Conservation (phyloP, 2,329 filamentous ascomycete species). For the Emergomyces orientalis region DNA sequence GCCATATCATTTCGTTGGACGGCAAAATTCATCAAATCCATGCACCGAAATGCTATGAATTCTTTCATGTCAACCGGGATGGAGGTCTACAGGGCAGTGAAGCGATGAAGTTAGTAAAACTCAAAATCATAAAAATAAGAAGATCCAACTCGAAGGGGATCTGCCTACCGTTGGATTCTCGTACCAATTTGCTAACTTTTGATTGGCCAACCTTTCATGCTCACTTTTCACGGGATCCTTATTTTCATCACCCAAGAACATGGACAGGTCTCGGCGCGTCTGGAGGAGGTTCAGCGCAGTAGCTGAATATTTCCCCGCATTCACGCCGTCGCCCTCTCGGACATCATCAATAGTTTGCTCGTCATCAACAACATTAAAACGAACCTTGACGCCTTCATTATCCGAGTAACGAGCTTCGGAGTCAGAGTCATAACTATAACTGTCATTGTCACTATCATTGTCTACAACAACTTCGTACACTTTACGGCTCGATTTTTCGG, state of each 20-base stretch:
- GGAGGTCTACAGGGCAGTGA: neutral
- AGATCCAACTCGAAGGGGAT: neutral
- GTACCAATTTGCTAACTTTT: neutral
- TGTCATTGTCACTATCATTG: neutral
- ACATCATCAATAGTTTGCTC: constrained; percentile 68
- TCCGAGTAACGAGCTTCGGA: constrained; percentile 10
- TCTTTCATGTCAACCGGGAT: neutral
- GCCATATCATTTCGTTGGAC: constrained; percentile 43
- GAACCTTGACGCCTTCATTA: constrained; percentile 24
- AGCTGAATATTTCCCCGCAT: constrained; percentile 10
- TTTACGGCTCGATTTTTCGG: constrained; percentile 41
- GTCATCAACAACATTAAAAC: constrained; percentile 51
- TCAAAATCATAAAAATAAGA: neutral
- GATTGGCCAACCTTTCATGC: neutral
- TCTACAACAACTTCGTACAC: constrained; percentile 22
- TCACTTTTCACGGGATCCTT: neutral
- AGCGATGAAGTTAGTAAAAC: neutral
- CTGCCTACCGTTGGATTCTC: neutral
- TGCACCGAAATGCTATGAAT: neutral
- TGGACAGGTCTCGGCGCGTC: neutral
- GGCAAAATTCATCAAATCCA: constrained; percentile 31
- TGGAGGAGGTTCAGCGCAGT: neutral
- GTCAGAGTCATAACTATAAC: constrained; percentile 6
- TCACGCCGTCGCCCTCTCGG: constrained; percentile 52
- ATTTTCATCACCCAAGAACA: neutral